phyloP scores from a whole-genome alignment of 2,329 filamentous ascomycete genomes.

The Metarhizium humberi region DNA sequence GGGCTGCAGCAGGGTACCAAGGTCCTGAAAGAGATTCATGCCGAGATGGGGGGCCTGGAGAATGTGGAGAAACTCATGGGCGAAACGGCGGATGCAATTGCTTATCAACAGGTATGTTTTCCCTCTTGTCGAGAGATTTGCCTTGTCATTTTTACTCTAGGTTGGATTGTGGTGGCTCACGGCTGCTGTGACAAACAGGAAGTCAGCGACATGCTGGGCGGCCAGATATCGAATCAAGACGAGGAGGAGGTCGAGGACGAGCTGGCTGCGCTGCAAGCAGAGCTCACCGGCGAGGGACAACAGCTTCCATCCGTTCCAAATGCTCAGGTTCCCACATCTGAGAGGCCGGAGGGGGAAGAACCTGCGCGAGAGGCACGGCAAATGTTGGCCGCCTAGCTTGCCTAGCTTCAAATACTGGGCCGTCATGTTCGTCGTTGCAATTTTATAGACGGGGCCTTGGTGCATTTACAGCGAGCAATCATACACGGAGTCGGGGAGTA shows the following conservation, averaged over 20 bases:
- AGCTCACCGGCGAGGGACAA: constrained; percentile 17
- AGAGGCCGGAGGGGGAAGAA: not conserved
- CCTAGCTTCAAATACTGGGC: constrained; percentile 9
- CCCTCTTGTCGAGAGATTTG: not conserved
- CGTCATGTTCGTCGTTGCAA: not conserved
- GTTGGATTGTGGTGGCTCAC: not conserved
- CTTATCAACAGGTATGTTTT: constrained; percentile 70
- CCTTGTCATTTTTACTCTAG: not conserved
- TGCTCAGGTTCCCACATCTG: constrained; percentile 21
- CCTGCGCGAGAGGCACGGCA: constrained; percentile 22
- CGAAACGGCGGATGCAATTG: constrained; percentile 80
- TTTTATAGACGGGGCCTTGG: constrained; percentile 5
- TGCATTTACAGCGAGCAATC: constrained; percentile 7
- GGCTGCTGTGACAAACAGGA: constrained; percentile 48
- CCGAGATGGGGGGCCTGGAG: constrained; percentile 92
- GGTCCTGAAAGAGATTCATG: constrained; percentile 84
- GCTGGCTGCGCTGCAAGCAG: constrained; percentile 64
- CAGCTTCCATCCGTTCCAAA: constrained; percentile 22
- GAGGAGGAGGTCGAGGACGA: constrained; percentile 98
- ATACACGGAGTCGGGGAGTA: constrained; percentile 15
- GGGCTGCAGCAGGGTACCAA: constrained; percentile 85
- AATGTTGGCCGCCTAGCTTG: constrained; percentile 29
- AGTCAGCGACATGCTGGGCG: constrained; percentile 82
- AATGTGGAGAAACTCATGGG: constrained; percentile 92
- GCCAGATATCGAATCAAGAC: constrained; percentile 84